Percentiles rank a stretch among this genome's conserved stretches.
Conservation (phyloP, 768 basidiomycete species). For the Phanerochaete carnosa region DNA sequence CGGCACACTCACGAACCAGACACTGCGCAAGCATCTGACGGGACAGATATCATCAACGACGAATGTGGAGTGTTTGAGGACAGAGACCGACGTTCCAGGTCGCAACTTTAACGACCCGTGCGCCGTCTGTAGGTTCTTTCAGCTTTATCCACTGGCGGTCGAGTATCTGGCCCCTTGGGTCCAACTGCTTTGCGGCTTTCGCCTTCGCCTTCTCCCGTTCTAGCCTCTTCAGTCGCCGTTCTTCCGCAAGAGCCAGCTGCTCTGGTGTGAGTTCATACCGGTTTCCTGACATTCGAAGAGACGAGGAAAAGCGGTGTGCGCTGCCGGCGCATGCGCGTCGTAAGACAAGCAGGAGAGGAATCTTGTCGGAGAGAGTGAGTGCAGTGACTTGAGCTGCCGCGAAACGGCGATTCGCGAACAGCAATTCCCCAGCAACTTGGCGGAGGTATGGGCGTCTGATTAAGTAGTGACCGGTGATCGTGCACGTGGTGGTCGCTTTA, state of each 20-base stretch:
- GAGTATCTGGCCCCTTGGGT: slow-evolving; percentile 25
- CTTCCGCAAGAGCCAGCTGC: slow-evolving; percentile 52
- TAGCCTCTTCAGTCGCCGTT: slow-evolving; percentile 38
- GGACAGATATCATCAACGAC: slow-evolving; percentile 4
- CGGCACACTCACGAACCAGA: slow-evolving; percentile 62
- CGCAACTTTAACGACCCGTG: slow-evolving; percentile 47
- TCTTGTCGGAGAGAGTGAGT: neutral
- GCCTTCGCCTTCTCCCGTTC: slow-evolving; percentile 18
- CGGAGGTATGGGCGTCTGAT: neutral
- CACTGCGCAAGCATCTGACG: slow-evolving; percentile 71
- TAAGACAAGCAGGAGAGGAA: neutral
- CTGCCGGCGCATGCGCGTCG: neutral
- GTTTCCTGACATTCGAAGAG: neutral
- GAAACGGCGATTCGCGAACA: neutral
- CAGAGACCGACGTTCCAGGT: slow-evolving; percentile 77
- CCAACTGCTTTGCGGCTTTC: slow-evolving; percentile 10
- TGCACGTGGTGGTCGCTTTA: neutral
- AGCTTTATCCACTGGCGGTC: slow-evolving; percentile 34
- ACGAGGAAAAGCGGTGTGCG: neutral
- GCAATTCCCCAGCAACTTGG: neutral
- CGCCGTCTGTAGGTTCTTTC: slow-evolving; percentile 10
- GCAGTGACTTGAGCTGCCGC: neutral
- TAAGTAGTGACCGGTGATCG: neutral
- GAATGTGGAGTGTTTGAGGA: slow-evolving; percentile 1
- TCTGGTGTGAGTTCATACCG: slow-evolving; percentile 43